These are phyloP conservation scores for Phytopythium ostracodes DNA, from an alignment of 352 stramenopile genomes.

Conservation along the genomic window DNA sequence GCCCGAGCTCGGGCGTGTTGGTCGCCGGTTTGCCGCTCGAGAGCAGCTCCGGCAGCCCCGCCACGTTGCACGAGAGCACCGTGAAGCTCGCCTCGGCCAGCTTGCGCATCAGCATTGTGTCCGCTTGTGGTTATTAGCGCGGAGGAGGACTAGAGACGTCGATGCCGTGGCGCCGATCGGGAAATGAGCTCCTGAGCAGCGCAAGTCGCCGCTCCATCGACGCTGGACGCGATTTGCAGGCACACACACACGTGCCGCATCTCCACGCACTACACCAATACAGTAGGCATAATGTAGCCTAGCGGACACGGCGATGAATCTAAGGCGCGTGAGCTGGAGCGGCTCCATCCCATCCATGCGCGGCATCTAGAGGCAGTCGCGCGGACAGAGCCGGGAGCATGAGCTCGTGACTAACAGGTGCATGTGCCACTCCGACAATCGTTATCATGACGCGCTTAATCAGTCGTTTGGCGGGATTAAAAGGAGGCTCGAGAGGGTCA, in stretches of 20 bases:
- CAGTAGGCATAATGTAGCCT: background rate
- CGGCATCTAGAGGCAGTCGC: background rate
- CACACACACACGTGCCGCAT: too few relatives aligned
- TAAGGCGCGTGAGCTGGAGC: background rate
- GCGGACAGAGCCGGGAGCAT: background rate
- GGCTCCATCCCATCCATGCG: background rate
- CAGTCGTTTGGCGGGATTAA: too few relatives aligned
- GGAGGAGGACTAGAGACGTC: background rate
- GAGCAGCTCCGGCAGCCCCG: slow-evolving; percentile 34
- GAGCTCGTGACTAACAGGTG: background rate
- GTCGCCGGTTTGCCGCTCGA: slow-evolving; percentile 37
- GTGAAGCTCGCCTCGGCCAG: slow-evolving; percentile 7
- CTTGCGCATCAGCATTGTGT: slow-evolving; percentile 1
- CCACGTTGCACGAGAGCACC: slow-evolving; percentile 38
- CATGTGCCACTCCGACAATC: too few relatives aligned
- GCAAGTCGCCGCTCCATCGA: too few relatives aligned
- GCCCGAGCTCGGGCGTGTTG: slow-evolving; percentile 45
- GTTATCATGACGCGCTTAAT: too few relatives aligned
- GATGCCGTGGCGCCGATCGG: background rate
- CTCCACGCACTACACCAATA: too few relatives aligned
- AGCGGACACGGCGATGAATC: background rate
- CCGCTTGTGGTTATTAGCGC: background rate
- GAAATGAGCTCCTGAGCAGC: too few relatives aligned
- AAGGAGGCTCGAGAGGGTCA: too few relatives aligned
- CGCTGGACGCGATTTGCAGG: too few relatives aligned